These are phyloP conservation scores for Hawksworthiomyces lignivorus DNA, from an alignment of 2,329 filamentous ascomycete species.

Conservation along the genomic window DNA sequence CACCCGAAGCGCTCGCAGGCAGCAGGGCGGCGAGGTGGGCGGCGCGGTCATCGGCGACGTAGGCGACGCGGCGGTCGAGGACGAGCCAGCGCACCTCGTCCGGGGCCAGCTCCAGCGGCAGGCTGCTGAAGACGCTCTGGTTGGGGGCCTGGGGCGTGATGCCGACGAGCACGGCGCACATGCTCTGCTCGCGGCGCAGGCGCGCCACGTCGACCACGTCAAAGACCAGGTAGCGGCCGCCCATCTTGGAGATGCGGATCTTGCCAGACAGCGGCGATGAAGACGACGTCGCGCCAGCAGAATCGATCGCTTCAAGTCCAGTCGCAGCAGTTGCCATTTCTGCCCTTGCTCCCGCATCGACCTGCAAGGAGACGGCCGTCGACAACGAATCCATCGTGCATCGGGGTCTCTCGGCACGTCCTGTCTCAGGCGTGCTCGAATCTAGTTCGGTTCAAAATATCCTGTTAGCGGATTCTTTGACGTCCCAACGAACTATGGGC, in stretches of 20 bases:
- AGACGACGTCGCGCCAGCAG: not conserved
- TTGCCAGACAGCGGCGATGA: constrained; percentile 43
- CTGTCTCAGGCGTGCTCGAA: too few relatives aligned
- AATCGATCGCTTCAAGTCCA: too few relatives aligned
- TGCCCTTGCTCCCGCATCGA: too few relatives aligned
- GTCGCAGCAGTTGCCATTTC: too few relatives aligned
- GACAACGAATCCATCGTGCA: not conserved
- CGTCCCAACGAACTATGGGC: too few relatives aligned
- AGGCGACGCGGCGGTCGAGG: constrained; percentile 65
- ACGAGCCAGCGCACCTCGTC: constrained; percentile 82
- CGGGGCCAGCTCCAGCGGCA: constrained; percentile 82
- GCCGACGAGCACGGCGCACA: constrained; percentile 79
- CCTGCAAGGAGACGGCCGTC: not conserved
- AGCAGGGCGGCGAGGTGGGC: constrained; percentile 62
- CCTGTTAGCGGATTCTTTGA: too few relatives aligned
- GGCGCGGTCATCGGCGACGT: constrained; percentile 75
- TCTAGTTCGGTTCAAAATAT: too few relatives aligned
- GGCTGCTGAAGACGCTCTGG: constrained; percentile 86
- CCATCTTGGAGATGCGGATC: constrained; percentile 74
- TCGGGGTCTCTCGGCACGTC: too few relatives aligned
- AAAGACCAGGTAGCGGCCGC: constrained; percentile 80
- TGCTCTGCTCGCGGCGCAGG: constrained; percentile 71
- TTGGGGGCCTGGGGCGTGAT: constrained; percentile 87
- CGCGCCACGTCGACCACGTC: constrained; percentile 72
- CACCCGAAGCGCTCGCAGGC: too few relatives aligned